Percentiles rank a stretch among this genome's conserved stretches.
These are phyloP conservation scores for Phytophthora pisi DNA, from an alignment of 352 stramenopile species.

Conservation along the genomic window DNA sequence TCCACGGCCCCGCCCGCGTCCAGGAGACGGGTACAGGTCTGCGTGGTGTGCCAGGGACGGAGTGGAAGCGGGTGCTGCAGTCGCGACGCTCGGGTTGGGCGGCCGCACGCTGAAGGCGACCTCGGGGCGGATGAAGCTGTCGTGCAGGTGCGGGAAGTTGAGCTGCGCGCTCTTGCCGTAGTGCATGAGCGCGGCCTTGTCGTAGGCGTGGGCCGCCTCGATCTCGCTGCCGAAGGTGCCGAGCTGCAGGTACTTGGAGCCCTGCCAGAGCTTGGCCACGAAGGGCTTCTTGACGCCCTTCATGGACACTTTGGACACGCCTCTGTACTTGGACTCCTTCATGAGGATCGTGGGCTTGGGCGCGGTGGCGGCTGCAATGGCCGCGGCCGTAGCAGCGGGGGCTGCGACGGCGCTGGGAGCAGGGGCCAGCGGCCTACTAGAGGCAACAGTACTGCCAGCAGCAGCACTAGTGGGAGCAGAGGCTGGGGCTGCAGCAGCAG, in stretches of 20 bases:
- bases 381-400: neutral
- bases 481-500: neutral
- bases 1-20: slow-evolving; percentile 41
- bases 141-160: slow-evolving; percentile 82
- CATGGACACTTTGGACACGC: slow-evolving; percentile 80
- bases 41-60: slow-evolving; percentile 5
- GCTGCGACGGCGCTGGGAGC: neutral
- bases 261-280: slow-evolving; percentile 72
- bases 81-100: slow-evolving; percentile 11
- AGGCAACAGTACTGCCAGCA: neutral
- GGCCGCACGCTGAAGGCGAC: slow-evolving; percentile 34
- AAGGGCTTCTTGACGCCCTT: slow-evolving; percentile 87
- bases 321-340: slow-evolving; percentile 79
- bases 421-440: neutral
- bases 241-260: slow-evolving; percentile 69
- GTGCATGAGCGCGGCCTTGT: slow-evolving; percentile 74
- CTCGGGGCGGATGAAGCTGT: slow-evolving; percentile 61
- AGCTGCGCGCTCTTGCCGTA: slow-evolving; percentile 71
- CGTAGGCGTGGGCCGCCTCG: slow-evolving; percentile 81
- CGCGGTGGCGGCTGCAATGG: neutral
- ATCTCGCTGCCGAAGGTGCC: slow-evolving; percentile 81
- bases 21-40: slow-evolving; percentile 25
- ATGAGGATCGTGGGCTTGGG: slow-evolving; percentile 42
- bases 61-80: neutral
- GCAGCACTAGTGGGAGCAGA: neutral